Conservation (phyloP, 345 rosid species). For the Brassica carinata region DNA sequence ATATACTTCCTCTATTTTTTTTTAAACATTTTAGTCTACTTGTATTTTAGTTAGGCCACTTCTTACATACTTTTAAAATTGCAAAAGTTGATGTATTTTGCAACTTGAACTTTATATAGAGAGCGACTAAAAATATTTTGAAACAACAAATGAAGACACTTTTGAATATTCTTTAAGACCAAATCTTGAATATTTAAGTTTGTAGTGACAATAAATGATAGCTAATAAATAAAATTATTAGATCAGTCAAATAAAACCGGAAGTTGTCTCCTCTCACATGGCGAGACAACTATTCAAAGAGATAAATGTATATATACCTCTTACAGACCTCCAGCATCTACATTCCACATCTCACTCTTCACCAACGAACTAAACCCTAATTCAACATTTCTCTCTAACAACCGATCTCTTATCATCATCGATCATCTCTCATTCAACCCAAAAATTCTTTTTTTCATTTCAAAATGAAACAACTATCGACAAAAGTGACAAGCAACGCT, state of each 20-base stretch:
- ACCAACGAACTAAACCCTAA: slow-evolving; percentile 33
- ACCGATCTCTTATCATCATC: neutral
- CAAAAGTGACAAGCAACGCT: slow-evolving; percentile 59
- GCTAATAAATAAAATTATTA: neutral
- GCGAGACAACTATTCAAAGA: neutral
- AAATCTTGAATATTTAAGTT: slow-evolving; percentile 5
- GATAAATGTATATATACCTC: slow-evolving; percentile 19
- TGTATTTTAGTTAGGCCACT: neutral
- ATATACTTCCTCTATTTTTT: too few species aligned
- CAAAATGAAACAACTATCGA: slow-evolving; percentile 52
- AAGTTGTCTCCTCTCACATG: slow-evolving; percentile 39
- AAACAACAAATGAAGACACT: neutral
- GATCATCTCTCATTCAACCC: slow-evolving; percentile 10
- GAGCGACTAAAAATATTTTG: too few species aligned
- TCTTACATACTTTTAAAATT: neutral
- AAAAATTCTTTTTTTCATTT: neutral
- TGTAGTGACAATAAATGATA: slow-evolving; percentile 1
- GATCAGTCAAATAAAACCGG: slow-evolving; percentile 13
- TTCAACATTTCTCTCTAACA: slow-evolving; percentile 5
- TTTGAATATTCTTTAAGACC: slow-evolving; percentile 15
- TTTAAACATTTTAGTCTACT: neutral
- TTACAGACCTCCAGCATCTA: slow-evolving; percentile 21
- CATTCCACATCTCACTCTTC: slow-evolving; percentile 23
- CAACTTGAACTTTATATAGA: neutral
- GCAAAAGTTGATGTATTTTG: neutral